Base-by-base conservation (phyloP, 768 basidiomycete genomes). In the Tricholoma bakamatsutake region DNA sequence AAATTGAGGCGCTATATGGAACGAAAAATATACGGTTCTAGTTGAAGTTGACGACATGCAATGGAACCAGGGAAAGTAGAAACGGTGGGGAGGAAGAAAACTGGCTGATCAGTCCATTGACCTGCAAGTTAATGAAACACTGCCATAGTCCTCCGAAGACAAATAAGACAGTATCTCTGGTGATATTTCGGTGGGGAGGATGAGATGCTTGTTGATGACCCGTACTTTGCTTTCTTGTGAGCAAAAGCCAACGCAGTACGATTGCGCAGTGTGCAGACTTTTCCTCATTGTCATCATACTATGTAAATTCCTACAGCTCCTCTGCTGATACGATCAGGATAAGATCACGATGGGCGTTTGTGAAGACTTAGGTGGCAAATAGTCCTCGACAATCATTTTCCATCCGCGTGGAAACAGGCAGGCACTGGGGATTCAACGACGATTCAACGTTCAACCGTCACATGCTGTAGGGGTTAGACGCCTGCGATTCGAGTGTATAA, bases 151-250 rank as follows among this genome's bases (percentile, higher is more conserved):
- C 3, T 55, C 28, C 18, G 39, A 48, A 9, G 59, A 48, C 5
- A 59, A 13, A 15, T 51, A 53, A 10, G 45, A 50, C 5, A 64
- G 49, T 15, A 67, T 59, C 1, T 59, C 53, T 0, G 63, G 53
- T 65, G 65, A 67, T 46, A 64, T 43, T 55, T 66, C 63, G 9
- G 55, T 55, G 5, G 64, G 65, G 7, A 68, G 54, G 31, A 52
- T 40, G 31, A 56, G 27, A 17, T 21, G 42, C 49, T n/a, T 46
- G 18, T 49, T 8, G 43, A 33, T 53, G n/a, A 12, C 31, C 33
- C 27, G 15, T 15, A 30, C 12, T 50, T 39, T 49, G 12, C 17
- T 21, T 24, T 30, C 34, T 31, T 31, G 1, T 54, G n/a, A 45
- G 28, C 10, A 17, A 21, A 34, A 30, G 43, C 21, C 24, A 12